Evolutionary conservation across 202 grass and related monocot species (phyloP), one percentile per base, ranked within the genome.

Genomic region (Hordeum pubiflorum): DNA sequence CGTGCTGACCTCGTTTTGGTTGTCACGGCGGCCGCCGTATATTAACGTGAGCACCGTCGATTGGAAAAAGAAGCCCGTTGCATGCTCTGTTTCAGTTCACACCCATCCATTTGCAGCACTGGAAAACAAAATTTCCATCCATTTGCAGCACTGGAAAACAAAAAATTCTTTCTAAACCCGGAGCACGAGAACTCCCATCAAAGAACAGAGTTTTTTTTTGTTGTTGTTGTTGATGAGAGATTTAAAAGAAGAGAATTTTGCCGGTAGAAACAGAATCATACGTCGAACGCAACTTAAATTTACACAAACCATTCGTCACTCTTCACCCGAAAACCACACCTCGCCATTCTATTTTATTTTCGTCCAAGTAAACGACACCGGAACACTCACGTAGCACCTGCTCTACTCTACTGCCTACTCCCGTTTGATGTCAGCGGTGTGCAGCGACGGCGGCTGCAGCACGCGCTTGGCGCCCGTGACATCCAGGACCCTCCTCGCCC

Each of bases 401-500:
- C 5, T 56, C 18, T 4, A 38, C 31, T 32, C 31, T 32, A 29
- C 1, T 29, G 27, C 17, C 74, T 87, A 86, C 36, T 90, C 84
- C 63, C 15, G 63, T 77, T 94, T 94, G 74, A 94, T 86, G 4
- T 94, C 89, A 1, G 84, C 20, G 4, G 33, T 80, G 29, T 74
- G 85, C 27, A 94, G 69, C 4, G 84, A 91, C 13, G 79, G 69
- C 27, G 84, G 84, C 77, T 94, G 88, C 8, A 91, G 57, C 36
- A 84, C 13, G 23, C 64, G 41, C 72, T 88, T 86, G 48, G 81
- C 66, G 43, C 85, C 79, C 41, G 67, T 61, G 46, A 71, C 18
- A 27, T 92, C 72, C 64, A 84, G 59, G n/a, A 82, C 73, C 77
- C 65, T 79, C 85, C 69, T 88, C 4, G 79, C 77, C 83, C 67